Base-by-base conservation (phyloP, 140 eudicot species). In the Bidens hawaiensis region DNA sequence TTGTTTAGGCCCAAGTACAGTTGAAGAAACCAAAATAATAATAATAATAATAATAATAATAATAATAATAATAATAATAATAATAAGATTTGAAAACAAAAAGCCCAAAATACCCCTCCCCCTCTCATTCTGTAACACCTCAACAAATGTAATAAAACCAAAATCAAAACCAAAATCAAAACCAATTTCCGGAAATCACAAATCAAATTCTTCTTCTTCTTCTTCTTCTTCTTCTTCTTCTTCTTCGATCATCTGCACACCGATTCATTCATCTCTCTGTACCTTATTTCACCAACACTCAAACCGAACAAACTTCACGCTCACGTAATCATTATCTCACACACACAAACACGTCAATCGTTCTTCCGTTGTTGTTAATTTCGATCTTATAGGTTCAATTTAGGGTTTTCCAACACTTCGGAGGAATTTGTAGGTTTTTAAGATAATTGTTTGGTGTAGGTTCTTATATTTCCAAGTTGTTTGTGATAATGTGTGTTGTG, bases 321-420 rank as follows among this genome's bases (percentile, higher is more conserved):
- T 67, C 53, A 28, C 40, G 50, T 10, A 53, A 42, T 23, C 71
- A 13, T 34, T 24, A 50, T 23, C 21, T 23, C 21, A 50, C 71
- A 65, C 18, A 51, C 26, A 50, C 51, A 50, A 15, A 65, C 8
- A 34, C 62, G 71, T 65, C 26, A 34, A 65, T 65, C 36, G 52
- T 51, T 22, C 13, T 51, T 31, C 34, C 23, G 12, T 51, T 66
- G 38, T 66, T 51, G 51, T 36, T 67, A n/a, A 50, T 66, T 66
- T 52, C 53, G 72, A 67, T 67, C 74, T 43, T 6, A 43, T 10
- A 54, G 71, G 68, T 70, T 62, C 38, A 31, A n/a, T 67, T 67
- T 64, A 64, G 83, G 82, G 81, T 62, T 79, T 53, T 21, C 47
- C 63, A 62, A 74, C 72, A 49, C 67, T 82, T 60, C 41, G 28